A percentile compares a stretch with the other conserved stretches of the same genome.
These are phyloP conservation scores for Xylaria sp. DNA, from an alignment of 2,329 filamentous ascomycete genomes.

Conservation along the genomic window DNA sequence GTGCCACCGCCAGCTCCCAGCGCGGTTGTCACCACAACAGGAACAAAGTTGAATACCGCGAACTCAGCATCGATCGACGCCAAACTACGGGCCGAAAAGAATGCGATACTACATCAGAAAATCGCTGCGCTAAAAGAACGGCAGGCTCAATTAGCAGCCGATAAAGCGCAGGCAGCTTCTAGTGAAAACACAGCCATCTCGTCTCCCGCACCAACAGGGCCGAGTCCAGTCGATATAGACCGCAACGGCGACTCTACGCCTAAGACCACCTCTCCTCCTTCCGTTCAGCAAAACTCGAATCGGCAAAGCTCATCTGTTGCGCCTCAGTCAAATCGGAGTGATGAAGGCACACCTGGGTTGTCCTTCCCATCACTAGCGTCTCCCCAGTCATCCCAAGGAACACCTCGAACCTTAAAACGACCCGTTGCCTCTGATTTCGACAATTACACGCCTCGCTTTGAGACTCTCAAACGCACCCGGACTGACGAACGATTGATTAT, in stretches of 20 bases:
- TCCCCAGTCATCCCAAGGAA: conserved; percentile 28
- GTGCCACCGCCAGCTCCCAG: conserved; percentile 8
- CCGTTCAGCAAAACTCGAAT: conserved; percentile 12
- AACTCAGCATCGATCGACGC: conserved; percentile 46
- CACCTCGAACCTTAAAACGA: conserved; percentile 54
- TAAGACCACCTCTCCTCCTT: conserved; percentile 4
- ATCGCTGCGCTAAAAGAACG: conserved; percentile 74
- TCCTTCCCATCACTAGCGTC: conserved; percentile 27
- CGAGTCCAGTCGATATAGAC: background rate
- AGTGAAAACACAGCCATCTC: conserved; percentile 23
- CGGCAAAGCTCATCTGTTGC: conserved; percentile 27
- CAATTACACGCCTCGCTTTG: conserved; percentile 51
- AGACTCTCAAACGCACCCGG: conserved; percentile 63
- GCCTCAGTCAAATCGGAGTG: conserved; percentile 24
- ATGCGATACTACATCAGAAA: conserved; percentile 74
- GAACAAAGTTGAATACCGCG: conserved; percentile 11
- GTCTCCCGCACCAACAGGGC: conserved; percentile 11
- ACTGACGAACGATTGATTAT: conserved; percentile 68
- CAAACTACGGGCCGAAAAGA: conserved; percentile 67
- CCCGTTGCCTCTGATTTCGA: conserved; percentile 75
- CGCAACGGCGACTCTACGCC: conserved; percentile 18
- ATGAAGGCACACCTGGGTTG: conserved; percentile 36
- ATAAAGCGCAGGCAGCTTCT: conserved; percentile 32
- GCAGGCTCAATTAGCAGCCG: conserved; percentile 38
- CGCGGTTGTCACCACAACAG: background rate